phyloP scores from a whole-genome alignment of 1,139 yeast genomes.

The Yamadazyma dendronema region DNA sequence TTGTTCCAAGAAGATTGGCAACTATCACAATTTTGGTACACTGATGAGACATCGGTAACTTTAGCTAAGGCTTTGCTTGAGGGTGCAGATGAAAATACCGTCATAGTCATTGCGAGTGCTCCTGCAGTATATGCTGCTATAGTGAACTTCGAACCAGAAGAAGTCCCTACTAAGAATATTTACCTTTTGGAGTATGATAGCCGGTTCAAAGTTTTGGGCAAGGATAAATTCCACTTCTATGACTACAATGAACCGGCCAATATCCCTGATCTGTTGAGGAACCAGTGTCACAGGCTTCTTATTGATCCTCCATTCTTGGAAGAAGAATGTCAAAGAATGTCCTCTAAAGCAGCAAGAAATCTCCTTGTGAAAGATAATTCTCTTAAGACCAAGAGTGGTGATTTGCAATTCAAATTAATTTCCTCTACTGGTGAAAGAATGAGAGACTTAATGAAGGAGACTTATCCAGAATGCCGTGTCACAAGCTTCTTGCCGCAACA shows the following conservation, averaged over 20 bases:
- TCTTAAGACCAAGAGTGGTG: constrained; percentile 39
- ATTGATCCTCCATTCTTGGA: constrained; percentile 90
- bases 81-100: constrained; percentile 71
- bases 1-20: constrained; percentile 91
- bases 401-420: constrained; percentile 49
- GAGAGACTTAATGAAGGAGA: constrained; percentile 55
- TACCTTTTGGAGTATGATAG: constrained; percentile 77
- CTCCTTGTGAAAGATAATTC: constrained; percentile 45
- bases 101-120: constrained; percentile 77
- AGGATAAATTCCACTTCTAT: constrained; percentile 63
- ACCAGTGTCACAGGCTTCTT: constrained; percentile 69
- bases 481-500: constrained; percentile 79
- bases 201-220: constrained; percentile 73
- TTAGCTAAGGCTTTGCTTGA: constrained; percentile 70
- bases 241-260: constrained; percentile 71
- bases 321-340: constrained; percentile 75
- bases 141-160: constrained; percentile 46
- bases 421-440: constrained; percentile 90
- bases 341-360: constrained; percentile 66
- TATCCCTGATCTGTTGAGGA: constrained; percentile 55
- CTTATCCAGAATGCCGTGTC: constrained; percentile 62
- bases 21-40: constrained; percentile 87
- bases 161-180: constrained; percentile 64
- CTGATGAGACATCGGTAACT: constrained; percentile 65
- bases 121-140: constrained; percentile 92